Base-by-base conservation (phyloP, 2,329 filamentous ascomycete genomes). In the Arthrobotrys entomopaga region DNA sequence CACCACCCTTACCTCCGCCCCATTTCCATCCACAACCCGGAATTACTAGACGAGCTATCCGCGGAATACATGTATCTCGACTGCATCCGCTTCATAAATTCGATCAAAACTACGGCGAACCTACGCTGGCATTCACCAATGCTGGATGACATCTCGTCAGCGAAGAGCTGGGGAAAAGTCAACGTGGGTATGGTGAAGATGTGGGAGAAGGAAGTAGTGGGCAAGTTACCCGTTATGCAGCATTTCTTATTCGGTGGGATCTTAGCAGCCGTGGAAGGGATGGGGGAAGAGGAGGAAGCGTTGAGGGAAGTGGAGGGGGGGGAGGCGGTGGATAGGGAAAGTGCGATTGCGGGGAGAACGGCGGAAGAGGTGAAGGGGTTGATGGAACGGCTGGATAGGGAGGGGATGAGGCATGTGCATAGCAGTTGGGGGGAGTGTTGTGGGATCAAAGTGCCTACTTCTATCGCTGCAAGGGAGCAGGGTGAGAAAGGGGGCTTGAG, bases 181-280 rank as follows among this genome's bases (percentile, higher is more conserved):
- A 93, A 98, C 81, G 90, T 86, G 24, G 95, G 95, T 5, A 98
- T 99, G 96, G 87, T 91, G 74, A 91, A 92, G 77, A 99, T 99
- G 96, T 98, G 98, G 80, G 86, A 94, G 59, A 91, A 90, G 46
- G 95, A 99, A 82, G 94, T 99, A 0, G 82, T 99, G 59, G 89
- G 91, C 34, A 99, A 99, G 82, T 81, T 99, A 65, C 95, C 95
- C 0, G 94, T 99, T 49, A 98, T 98, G 93, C 95, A 99, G 82
- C 96, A 99, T 81, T 99, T 99, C 79, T 80, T 99, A 64, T 99
- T 99, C 80, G 95, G 95, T 0, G 90, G 89, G 7, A 82, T 99
- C 58, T 85, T 99, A 1, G 90, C 92, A 0, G 92, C 94, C 0
- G 87, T 85, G 0, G 87, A 92, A 20, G 91, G 88, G 0, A 98